These are phyloP conservation scores for Dendrostoma leiphaemia DNA, from an alignment of 2,329 filamentous ascomycete species.

Conservation along the genomic window DNA sequence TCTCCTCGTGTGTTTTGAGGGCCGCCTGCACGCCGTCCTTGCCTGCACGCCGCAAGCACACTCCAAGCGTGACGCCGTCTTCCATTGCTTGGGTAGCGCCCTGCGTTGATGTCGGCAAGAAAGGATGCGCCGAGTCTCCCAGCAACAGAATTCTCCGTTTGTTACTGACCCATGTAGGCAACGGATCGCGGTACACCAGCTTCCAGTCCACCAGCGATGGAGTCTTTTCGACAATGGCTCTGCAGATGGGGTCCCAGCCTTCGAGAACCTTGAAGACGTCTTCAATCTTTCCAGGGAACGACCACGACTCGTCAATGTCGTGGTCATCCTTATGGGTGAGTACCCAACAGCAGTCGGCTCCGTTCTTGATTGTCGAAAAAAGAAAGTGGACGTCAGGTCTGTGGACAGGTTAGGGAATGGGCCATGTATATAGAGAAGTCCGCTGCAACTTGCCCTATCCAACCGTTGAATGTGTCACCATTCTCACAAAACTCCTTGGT, in stretches of 20 bases:
- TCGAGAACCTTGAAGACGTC: conserved; percentile 50
- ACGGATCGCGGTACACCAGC: conserved; percentile 46
- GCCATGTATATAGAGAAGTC: too few relatives aligned
- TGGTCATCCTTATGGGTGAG: conserved; percentile 53
- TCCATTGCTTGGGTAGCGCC: conserved; percentile 51
- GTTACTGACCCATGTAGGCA: conserved; percentile 48
- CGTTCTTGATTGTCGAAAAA: conserved; percentile 55
- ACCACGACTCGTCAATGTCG: conserved; percentile 56
- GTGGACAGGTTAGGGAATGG: too few relatives aligned
- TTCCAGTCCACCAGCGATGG: conserved; percentile 49
- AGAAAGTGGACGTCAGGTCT: conserved; percentile 56
- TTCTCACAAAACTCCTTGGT: conserved; percentile 54
- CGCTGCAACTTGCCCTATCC: too few relatives aligned
- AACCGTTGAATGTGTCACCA: conserved; percentile 58
- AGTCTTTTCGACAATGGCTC: conserved; percentile 46
- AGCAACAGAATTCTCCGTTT: conserved; percentile 42
- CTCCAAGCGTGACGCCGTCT: conserved; percentile 46
- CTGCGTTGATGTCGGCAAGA: conserved; percentile 46
- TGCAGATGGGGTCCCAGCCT: conserved; percentile 49
- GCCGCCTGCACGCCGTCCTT: conserved; percentile 37
- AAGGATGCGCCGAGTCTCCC: conserved; percentile 50
- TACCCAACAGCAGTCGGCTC: conserved; percentile 57
- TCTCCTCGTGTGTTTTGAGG: conserved; percentile 42
- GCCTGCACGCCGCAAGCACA: conserved; percentile 38
- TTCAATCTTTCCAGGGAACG: conserved; percentile 48